Base-by-base conservation (phyloP, 2,329 filamentous ascomycete genomes). In the Neonectria neomacrospora region DNA sequence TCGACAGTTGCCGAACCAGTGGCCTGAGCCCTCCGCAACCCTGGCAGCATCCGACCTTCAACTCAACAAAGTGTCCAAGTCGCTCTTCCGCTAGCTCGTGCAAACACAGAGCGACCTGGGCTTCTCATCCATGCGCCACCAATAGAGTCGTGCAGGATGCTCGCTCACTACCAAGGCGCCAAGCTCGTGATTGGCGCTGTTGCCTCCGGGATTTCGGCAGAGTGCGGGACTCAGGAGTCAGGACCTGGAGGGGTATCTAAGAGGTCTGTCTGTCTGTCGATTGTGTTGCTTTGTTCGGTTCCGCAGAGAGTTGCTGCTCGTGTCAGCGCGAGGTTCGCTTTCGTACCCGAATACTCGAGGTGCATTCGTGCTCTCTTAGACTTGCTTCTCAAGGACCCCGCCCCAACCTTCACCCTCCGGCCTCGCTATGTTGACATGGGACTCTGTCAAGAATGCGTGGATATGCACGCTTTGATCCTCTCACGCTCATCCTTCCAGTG, bases 1-100 rank as follows among this genome's bases (percentile, higher is more conserved):
- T 32, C 61, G 58, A 41, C 53, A 42, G 61, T 52, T 64, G 42
- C 58, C 54, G 71, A 72, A 73, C 69, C 58, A 65, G 65, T 72
- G 70, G 70, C 66, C 54, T 67, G 59, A 71, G 61, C 71, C 70
- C 54, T 64, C 65, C 71, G 63, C 30, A 52, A 47, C 64, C 62
- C 52, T 54, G 61, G 54, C 58, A 63, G 54, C 53, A 61, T 66
- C 56, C 22, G 30, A 28, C 22, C 55, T 47, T 23, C 52, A 66
- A 60, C 64, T 66, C 54, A 42, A 67, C 54, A 62, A 62, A 37
- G 14, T 37, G 7, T n/a, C 28, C 32, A n/a, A 37, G 6, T 37
- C 34, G n/a, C 34, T 14, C 23, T 37, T 50, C 53, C 26, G 22
- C 65, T 69, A 69, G 60, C 61, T 66, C 30, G 54, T 64, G 62